Evolutionary conservation across 2,329 filamentous ascomycete species (phyloP), one percentile per base, ranked within the genome.

Genomic region (Ophiostoma triangulosporum): DNA sequence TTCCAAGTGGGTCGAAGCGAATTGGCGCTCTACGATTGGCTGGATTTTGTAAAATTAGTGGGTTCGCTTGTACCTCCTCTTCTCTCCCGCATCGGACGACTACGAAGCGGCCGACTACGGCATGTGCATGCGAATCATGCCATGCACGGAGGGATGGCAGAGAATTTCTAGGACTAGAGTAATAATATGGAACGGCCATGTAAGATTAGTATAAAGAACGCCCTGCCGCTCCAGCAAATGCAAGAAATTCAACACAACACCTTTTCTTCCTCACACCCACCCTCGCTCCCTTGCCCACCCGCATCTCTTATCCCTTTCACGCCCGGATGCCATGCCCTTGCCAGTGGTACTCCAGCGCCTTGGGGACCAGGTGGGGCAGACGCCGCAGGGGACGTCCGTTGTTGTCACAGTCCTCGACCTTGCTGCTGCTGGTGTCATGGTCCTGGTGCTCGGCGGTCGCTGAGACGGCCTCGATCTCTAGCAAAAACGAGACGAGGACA

Each of bases 401-500:
- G 40, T 11, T 15, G 20, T 17, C 38, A 27, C 45, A 48, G 31
- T 8, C 15, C 43, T 36, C 38, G 50, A 50, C 53, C 27, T 56
- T 53, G 51, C 17, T 31, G 26, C 17, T 31, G 15, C 12, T 14
- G 14, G 7, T 14, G 29, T 14, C 32, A 29, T 6, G 4, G 38
- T 7, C 29, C 9, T 29, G n/a, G n/a, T n/a, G 15, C 14, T 15
- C 9, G 12, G 31, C 24, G n/a, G 35, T 49, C 6, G 50, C 40
- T 6, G 50, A 31, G n/a, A 51, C 45, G 5, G 53, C 56, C 45
- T 58, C 46, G 43, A 61, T 59, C 54, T 61, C 60, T 12, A 56
- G 55, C 35, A 56, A 59, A 48, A 60, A 62, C 1, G 61, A 61
- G 54, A 62, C 57, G 50, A 62, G 58, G 9, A 62, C 60, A 22